Percentiles rank a stretch among this genome's conserved stretches.
Evolutionary conservation across 2,329 filamentous ascomycete species (phyloP).

Genomic region (Monosporascus sp.): DNA sequence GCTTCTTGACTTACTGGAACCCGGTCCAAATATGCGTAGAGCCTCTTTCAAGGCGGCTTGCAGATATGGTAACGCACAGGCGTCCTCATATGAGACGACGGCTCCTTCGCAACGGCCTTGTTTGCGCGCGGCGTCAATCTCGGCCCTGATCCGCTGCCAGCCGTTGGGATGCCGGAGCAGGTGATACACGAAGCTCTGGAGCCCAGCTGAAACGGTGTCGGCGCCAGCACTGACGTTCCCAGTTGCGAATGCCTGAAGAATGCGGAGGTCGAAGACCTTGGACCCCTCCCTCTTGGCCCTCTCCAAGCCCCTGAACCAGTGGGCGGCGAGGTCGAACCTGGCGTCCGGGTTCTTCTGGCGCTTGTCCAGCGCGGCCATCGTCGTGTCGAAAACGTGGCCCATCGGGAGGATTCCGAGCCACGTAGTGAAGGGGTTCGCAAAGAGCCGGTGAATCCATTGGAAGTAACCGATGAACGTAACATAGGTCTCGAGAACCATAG

Average conservation of each 20-base stretch:
- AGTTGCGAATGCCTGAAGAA: slow-evolving; percentile 1
- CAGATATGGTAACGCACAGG: slow-evolving; percentile 17
- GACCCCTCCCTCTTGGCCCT: slow-evolving; percentile 4
- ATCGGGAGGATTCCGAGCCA: slow-evolving; percentile 10
- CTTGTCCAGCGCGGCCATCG: slow-evolving; percentile 4
- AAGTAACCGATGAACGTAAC: slow-evolving; percentile 4
- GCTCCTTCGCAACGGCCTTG: slow-evolving; percentile 3
- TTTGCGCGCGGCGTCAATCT: slow-evolving; percentile 8
- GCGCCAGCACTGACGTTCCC: slow-evolving; percentile 5
- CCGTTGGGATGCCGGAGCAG: slow-evolving; percentile 3
- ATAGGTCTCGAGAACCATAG: slow-evolving; percentile 1
- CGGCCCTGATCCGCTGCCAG: slow-evolving; percentile 3
- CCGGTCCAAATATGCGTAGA: slow-evolving; percentile 17
- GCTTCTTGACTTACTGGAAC: slow-evolving; percentile 1
- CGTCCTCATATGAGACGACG: slow-evolving; percentile 10
- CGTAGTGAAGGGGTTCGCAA: slow-evolving; percentile 13
- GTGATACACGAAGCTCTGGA: slow-evolving; percentile 7
- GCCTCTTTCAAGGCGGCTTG: slow-evolving; percentile 20
- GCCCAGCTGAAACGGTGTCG: slow-evolving; percentile 4
- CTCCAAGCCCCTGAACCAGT: slow-evolving; percentile 8
- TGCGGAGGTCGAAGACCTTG: slow-evolving; percentile 1
- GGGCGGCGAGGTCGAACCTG: slow-evolving; percentile 5
- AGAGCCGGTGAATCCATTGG: slow-evolving; percentile 9
- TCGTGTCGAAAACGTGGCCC: slow-evolving; percentile 5
- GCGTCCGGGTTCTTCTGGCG: slow-evolving; percentile 7